phyloP scores from a whole-genome alignment of 2,329 filamentous ascomycete species.

The Chaetomium globosum region DNA sequence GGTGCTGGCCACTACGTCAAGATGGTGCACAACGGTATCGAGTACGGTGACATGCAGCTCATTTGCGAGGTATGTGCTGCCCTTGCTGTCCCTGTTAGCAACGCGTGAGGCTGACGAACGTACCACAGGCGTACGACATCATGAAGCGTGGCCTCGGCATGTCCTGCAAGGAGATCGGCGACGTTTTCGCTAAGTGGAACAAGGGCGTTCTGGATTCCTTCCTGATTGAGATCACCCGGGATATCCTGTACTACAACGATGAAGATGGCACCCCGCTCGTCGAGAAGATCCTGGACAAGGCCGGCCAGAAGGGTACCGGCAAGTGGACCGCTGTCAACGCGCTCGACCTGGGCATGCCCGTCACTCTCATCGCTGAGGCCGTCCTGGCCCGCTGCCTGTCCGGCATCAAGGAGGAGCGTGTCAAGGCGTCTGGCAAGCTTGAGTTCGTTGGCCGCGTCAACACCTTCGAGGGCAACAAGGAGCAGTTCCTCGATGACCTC shows the following conservation, averaged over 20 bases:
- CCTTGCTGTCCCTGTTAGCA: not conserved
- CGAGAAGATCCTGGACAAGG: conserved; percentile 98
- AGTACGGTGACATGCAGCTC: conserved; percentile 99
- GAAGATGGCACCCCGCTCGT: conserved; percentile 87
- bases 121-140: conserved; percentile 88
- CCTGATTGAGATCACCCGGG: conserved; percentile 97
- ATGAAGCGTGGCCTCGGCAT: conserved; percentile 97
- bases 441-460: conserved; percentile 71
- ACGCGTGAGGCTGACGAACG: conserved; percentile 21
- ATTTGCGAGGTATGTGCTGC: conserved; percentile 81
- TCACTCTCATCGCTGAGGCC: conserved; percentile 95
- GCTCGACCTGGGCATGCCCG: conserved; percentile 96
- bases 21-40: conserved; percentile 99
- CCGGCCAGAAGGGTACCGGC: conserved; percentile 98
- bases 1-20: conserved; percentile 99
- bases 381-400: conserved; percentile 95
- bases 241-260: conserved; percentile 98
- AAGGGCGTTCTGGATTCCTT: conserved; percentile 98
- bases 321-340: conserved; percentile 99
- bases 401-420: conserved; percentile 90
- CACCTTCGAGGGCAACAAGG: conserved; percentile 86
- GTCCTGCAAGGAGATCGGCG: conserved; percentile 90
- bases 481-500: conserved; percentile 92
- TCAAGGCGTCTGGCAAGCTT: conserved; percentile 76
- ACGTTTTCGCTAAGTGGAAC: conserved; percentile 96